These are phyloP conservation scores for Euphorbia pulcherrima DNA, from an alignment of 345 rosid genomes.

Conservation along the genomic window DNA sequence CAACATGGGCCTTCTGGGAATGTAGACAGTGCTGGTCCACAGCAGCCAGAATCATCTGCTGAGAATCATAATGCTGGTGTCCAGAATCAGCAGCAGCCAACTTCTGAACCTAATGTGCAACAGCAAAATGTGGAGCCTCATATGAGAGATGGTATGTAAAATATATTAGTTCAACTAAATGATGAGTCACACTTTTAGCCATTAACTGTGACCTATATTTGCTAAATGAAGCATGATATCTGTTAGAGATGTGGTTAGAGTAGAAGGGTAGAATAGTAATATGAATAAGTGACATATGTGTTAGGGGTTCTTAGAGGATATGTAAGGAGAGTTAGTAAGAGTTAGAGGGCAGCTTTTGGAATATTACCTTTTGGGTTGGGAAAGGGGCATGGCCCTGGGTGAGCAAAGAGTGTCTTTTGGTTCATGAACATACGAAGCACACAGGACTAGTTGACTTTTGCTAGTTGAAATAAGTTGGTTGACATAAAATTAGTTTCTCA, in stretches of 20 bases:
- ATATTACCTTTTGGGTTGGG: too few species aligned
- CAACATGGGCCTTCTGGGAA: slow-evolving; percentile 44
- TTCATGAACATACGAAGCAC: not conserved
- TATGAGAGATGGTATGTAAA: slow-evolving; percentile 43
- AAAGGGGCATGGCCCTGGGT: too few species aligned
- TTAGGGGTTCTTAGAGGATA: too few species aligned
- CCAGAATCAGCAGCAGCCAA: slow-evolving; percentile 38
- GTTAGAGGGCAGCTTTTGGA: too few species aligned
- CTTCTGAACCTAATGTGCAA: slow-evolving; percentile 33
- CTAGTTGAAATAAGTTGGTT: not conserved
- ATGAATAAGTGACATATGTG: too few species aligned
- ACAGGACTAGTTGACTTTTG: not conserved
- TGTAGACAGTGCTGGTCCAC: slow-evolving; percentile 36
- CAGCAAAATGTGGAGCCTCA: slow-evolving; percentile 30
- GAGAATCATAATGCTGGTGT: slow-evolving; percentile 31
- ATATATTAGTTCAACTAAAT: slow-evolving; percentile 2
- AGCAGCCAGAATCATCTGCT: slow-evolving; percentile 34
- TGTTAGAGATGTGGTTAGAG: too few species aligned
- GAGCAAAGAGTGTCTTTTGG: not conserved
- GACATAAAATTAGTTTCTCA: not conserved
- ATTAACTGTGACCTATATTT: not conserved
- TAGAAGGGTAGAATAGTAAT: too few species aligned
- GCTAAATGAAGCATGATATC: not conserved
- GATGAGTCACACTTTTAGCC: not conserved
- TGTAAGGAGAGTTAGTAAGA: too few species aligned